These are phyloP conservation scores for Niebla homalea DNA, from an alignment of 495 filamentous ascomycete species.

Conservation along the genomic window DNA sequence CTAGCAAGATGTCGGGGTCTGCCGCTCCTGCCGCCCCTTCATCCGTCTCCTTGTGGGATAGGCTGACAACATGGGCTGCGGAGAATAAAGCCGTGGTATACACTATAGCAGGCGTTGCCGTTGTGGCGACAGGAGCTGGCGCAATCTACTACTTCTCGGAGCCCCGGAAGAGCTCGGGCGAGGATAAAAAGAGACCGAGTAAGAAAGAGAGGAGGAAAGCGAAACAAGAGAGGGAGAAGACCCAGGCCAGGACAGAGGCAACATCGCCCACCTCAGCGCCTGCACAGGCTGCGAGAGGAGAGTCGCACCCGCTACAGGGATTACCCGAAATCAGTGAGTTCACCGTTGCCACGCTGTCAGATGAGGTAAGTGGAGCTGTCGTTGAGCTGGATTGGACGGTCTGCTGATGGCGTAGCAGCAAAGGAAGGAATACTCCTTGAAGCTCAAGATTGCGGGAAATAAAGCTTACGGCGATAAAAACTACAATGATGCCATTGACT, in stretches of 20 bases:
- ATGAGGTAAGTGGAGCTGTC: constrained; percentile 37
- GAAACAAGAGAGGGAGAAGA: constrained; percentile 49
- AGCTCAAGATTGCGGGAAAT: constrained; percentile 91
- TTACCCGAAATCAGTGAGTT: constrained; percentile 76
- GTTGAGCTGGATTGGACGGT: not conserved
- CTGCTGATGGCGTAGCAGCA: constrained; percentile 18
- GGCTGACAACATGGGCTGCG: constrained; percentile 80
- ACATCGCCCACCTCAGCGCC: constrained; percentile 8
- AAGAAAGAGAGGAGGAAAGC: constrained; percentile 36
- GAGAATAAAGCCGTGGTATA: constrained; percentile 93
- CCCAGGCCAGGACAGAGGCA: constrained; percentile 54
- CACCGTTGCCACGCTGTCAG: constrained; percentile 54
- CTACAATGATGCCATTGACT: constrained; percentile 77
- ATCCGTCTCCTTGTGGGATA: constrained; percentile 68
- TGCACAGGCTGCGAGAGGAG: constrained; percentile 36
- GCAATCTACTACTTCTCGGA: constrained; percentile 75
- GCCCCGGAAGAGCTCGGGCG: constrained; percentile 20
- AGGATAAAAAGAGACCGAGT: constrained; percentile 35
- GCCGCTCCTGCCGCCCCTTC: constrained; percentile 25
- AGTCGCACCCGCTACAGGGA: constrained; percentile 49
- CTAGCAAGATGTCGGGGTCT: constrained; percentile 16
- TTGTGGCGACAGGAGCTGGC: constrained; percentile 80
- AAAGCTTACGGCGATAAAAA: constrained; percentile 90
- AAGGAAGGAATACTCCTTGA: constrained; percentile 68
- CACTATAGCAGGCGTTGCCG: constrained; percentile 84